Evolutionary conservation across 2,329 filamentous ascomycete genomes (phyloP).

Genomic region (Cercospora canescens): DNA sequence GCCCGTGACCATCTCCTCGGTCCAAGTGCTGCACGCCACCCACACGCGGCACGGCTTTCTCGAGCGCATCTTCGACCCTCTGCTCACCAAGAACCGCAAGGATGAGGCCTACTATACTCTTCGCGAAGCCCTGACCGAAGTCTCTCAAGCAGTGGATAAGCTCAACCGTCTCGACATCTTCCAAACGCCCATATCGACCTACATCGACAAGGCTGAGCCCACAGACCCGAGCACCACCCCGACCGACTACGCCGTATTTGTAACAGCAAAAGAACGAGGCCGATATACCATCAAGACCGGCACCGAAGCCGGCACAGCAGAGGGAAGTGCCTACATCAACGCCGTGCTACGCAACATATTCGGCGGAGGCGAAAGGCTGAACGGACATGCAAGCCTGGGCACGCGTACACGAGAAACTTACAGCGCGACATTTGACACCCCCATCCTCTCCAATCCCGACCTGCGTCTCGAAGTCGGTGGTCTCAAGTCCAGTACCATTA

Average conservation of each 20-base stretch:
- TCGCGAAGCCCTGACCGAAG: constrained; percentile 71
- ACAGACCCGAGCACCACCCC: constrained; percentile 68
- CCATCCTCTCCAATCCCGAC: constrained; percentile 81
- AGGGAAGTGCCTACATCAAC: constrained; percentile 90
- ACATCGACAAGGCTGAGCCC: constrained; percentile 73
- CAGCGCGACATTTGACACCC: constrained; percentile 79
- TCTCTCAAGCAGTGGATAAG: constrained; percentile 70
- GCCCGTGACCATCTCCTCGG: constrained; percentile 82
- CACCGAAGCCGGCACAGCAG: constrained; percentile 89
- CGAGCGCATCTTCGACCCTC: constrained; percentile 73
- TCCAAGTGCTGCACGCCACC: constrained; percentile 78
- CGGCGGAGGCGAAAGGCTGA: constrained; percentile 87
- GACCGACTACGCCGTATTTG: constrained; percentile 77
- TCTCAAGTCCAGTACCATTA: constrained; percentile 77
- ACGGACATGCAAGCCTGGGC: constrained; percentile 82
- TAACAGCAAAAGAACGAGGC: constrained; percentile 76
- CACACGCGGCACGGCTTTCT: constrained; percentile 86
- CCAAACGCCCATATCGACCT: constrained; percentile 77
- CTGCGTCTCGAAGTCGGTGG: constrained; percentile 76
- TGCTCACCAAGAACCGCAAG: constrained; percentile 63
- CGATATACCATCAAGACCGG: constrained; percentile 88
- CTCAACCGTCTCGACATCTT: constrained; percentile 85
- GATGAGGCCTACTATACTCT: constrained; percentile 65
- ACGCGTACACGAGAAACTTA: constrained; percentile 91
- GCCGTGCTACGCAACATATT: constrained; percentile 88